Base-by-base conservation (phyloP, 306 rosid genomes). In the Cicer chorassanicum region DNA sequence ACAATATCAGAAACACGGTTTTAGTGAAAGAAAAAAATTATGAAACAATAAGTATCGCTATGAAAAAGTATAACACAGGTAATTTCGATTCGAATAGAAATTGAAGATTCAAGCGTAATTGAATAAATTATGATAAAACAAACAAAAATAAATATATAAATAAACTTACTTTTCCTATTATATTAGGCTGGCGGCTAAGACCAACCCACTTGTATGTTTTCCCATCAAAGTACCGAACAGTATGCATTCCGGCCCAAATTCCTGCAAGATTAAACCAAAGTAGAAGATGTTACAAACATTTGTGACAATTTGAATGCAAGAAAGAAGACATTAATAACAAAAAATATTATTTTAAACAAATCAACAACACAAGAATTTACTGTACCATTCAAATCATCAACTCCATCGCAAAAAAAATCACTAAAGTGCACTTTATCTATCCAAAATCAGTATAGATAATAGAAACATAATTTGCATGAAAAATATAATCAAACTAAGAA, bases 171-270 rank as follows among this genome's bases (percentile, higher is more conserved):
- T 89, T 95, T 83, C 90, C 98, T 9, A 95, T 78, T 80, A 95
- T 95, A 83, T 85, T 92, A n/a, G 99, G 99, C 77, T 95, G 99
- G 56, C 91, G 96, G 79, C 99, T 95, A 69, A 95, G 87, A 84
- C 99, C 99, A 21, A 92, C 98, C 98, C 99, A 95, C 83, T 95
- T 95, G 82, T 95, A 95, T 42, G 99, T 95, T 86, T 90, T 92
- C 70, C 99, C 99, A 34, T 95, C 99, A 34, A 95, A 95, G 86
- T 95, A 92, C 70, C 98, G 84, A 63, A 95, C 99, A 45, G 98
- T 95, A 78, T 86, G 85, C 99, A 95, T 95, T 82, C 99, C 99
- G 38, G 99, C 99, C 99, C 99, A 95, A 67, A 95, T 95, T 75
- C 99, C 99, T 92, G 91, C 79, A 83, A 83, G 44, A 60, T 56